These are phyloP conservation scores for Cryptococcus amylolentus DNA, from an alignment of 1,284 basidiomycete species.

Conservation along the genomic window DNA sequence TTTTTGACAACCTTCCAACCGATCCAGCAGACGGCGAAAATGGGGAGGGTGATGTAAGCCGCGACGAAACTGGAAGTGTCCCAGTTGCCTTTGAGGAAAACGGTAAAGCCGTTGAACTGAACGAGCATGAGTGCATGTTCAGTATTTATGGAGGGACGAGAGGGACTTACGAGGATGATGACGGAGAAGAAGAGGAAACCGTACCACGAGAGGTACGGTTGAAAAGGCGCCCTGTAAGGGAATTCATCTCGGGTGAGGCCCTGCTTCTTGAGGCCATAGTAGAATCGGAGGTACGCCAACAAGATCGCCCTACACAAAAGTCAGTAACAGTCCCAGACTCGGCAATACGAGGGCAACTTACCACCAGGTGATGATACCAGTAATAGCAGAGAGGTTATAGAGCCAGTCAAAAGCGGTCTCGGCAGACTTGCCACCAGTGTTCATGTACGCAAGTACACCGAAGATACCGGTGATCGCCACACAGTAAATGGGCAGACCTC, in stretches of 20 bases:
- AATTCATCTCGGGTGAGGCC: conserved; percentile 57
- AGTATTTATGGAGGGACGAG: not conserved
- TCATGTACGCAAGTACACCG: conserved; percentile 58
- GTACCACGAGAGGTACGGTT: conserved; percentile 53
- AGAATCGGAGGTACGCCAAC: conserved; percentile 69
- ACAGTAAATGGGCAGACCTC: conserved; percentile 65
- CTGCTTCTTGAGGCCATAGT: conserved; percentile 60
- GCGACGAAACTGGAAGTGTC: conserved; percentile 43
- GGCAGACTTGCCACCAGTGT: conserved; percentile 35
- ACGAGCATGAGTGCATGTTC: not conserved
- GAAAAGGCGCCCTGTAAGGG: conserved; percentile 59
- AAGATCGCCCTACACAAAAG: conserved; percentile 57
- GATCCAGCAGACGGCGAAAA: conserved; percentile 59
- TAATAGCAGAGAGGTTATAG: conserved; percentile 65
- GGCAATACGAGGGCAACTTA: conserved; percentile 20
- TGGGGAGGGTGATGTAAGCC: conserved; percentile 55
- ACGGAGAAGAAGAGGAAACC: conserved; percentile 16
- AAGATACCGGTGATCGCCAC: conserved; percentile 57
- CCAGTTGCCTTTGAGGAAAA: conserved; percentile 62
- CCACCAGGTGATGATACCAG: conserved; percentile 65
- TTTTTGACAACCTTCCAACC: conserved; percentile 60
- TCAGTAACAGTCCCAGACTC: conserved; percentile 6
- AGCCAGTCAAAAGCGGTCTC: conserved; percentile 56
- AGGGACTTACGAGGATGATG: conserved; percentile 12
- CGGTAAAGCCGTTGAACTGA: conserved; percentile 48